phyloP scores from a whole-genome alignment of 371 early-diverging fungal species.

The Mucor plumbeus region DNA sequence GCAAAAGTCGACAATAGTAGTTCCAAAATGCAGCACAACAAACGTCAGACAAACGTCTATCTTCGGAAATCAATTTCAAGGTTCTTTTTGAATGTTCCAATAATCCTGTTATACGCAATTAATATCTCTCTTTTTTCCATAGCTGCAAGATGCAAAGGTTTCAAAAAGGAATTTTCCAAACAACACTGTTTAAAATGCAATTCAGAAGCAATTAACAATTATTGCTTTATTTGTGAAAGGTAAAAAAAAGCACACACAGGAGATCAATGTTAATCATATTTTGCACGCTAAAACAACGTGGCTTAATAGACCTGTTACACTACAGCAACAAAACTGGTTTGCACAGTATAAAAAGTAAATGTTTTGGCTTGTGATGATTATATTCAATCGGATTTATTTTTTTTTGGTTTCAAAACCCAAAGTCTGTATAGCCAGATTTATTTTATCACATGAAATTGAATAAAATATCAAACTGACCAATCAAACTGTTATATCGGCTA shows the following conservation, averaged over 20 bases:
- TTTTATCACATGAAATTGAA: neutral
- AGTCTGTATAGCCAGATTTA: neutral
- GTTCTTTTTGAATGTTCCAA: constrained; percentile 5
- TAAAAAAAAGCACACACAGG: neutral
- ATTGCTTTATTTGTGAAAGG: constrained; percentile 1
- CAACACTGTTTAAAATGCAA: neutral
- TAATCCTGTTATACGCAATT: neutral
- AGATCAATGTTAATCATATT: neutral
- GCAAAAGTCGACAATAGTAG: neutral
- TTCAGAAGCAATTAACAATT: neutral
- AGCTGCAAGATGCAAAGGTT: neutral
- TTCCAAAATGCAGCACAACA: constrained; percentile 1
- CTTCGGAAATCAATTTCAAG: neutral
- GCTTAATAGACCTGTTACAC: neutral
- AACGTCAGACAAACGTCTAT: constrained; percentile 2
- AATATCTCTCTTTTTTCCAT: neutral
- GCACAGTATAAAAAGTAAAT: neutral
- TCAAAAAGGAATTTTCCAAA: neutral
- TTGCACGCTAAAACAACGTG: neutral
- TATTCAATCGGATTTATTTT: neutral
- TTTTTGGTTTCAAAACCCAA: neutral
- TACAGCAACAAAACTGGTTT: neutral
- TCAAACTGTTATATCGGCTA: neutral
- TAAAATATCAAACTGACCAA: neutral
- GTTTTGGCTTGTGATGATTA: neutral